Base-by-base conservation (phyloP, 2,329 filamentous ascomycete genomes). In the Penicillium sp. region DNA sequence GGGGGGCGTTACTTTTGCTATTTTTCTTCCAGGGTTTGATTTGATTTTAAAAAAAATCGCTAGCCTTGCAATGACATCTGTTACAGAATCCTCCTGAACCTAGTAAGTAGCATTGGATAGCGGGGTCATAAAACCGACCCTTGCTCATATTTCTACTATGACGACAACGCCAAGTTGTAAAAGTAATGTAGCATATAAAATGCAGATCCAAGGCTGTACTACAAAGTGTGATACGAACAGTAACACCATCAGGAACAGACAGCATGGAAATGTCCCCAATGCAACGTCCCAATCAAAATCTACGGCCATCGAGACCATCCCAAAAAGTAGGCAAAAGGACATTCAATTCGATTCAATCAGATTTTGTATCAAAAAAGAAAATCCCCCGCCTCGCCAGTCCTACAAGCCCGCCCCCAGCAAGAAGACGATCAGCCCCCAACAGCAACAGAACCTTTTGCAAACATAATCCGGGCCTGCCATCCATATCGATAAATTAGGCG, bases 301-400 rank as follows among this genome's bases (percentile, higher is more conserved):
- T 53, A 53, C 50, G 25, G 29, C 21, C 29, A 53, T 27, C 31
- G 13, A 17, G 17, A 35, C 21, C 10, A 25, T 12, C 7, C 40
- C 31, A n/a, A 35, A 31, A 35, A 19, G 19, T 47, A 46, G 50
- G 50, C 50, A 46, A 63, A 65, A 65, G 56, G 62, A 59, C 41
- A 63, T 59, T 65, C 65, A 67, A 65, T 67, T 67, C 61, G 52
- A 67, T 66, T 66, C 65, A 60, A 64, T 67, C 56, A 63, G 50
- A 67, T 65, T 67, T 67, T 67, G 61, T 59, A 57, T 57, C 55
- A 57, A 59, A 67, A 61, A 58, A 59, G 46, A 57, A 56, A 62
- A 62, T 62, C 57, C 62, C 59, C 61, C 62, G 55, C 55, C 50
- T 25, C 57, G 55, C 57, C 56, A 53, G 58, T 55, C 49, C 40